Base-by-base conservation (phyloP, 1,284 basidiomycete genomes). In the Austroboletus novae-zelandiae region DNA sequence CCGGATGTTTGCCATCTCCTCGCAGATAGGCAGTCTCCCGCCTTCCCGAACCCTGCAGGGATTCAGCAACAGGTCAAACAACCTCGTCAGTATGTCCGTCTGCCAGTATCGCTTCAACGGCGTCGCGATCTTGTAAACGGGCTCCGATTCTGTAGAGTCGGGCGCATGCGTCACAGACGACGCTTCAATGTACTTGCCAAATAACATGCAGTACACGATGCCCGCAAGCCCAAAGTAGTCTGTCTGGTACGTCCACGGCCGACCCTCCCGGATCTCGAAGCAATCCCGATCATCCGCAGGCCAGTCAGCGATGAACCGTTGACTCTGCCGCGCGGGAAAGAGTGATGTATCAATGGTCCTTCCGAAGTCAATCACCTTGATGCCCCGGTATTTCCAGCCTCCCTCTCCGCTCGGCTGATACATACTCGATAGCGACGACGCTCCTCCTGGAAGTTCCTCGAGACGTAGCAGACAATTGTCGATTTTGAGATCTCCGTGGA, bases 401-500 rank as follows among this genome's bases (percentile, higher is more conserved):
- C 82, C 78, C 7, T 77, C 79, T 15, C 96, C 95, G 0, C 77
- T 73, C 2, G 86, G 80, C 42, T 84, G 77, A 71, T 98, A 99
- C 20, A 76, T 71, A 47, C 80, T 74, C 2, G 84, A 79, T 89
- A 96, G 95, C 0, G 80, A 75, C 4, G 83, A 74, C 0, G 77
- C 70, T 2, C 84, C 85, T 15, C 83, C 85, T 1, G 88, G 84
- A 3, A 90, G 81, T 45, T 92, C 86, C 59, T 94, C 90, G 27
- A 99, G 77, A 5, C 97, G 84, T 9, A 99, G 75, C 13, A 99
- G 79, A 67, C 95, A 98, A 71, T 99, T 99, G 74, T 99, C 97
- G 66, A 98, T 98, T 78, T 99, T 99, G 60, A 99, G 79, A 72
- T 99, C 97, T 39, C 97, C 96, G 62, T 99, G 97, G 58, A 99